phyloP scores from a whole-genome alignment of 345 rosid species.

The Bruguiera parviflora region DNA sequence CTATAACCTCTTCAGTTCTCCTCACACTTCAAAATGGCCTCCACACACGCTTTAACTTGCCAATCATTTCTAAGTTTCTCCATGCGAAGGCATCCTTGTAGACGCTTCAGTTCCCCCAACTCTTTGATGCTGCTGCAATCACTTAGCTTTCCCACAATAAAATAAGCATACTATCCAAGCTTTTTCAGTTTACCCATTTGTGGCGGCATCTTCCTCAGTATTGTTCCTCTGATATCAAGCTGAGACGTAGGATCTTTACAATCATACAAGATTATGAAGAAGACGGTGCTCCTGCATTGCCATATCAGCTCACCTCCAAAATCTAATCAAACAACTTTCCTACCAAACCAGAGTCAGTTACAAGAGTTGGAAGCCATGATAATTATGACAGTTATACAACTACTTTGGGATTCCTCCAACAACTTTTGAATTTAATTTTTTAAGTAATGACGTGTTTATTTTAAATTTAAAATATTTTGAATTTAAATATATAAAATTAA shows the following conservation, averaged over 20 bases:
- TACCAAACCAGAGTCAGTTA: too few species aligned
- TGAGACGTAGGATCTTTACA: not conserved
- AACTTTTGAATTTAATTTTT: too few species aligned
- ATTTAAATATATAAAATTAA: too few species aligned
- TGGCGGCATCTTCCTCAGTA: not conserved
- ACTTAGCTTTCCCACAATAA: not conserved
- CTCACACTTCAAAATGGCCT: constrained; percentile 3
- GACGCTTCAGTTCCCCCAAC: not conserved
- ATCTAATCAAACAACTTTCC: too few species aligned
- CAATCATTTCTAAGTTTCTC: not conserved
- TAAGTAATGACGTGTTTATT: too few species aligned
- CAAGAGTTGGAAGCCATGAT: too few species aligned
- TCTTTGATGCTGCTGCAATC: constrained; percentile 7
- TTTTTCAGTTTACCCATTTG: constrained; percentile 3
- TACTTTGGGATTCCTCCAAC: too few species aligned
- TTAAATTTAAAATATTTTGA: too few species aligned
- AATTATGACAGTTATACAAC: too few species aligned
- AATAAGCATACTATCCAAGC: not conserved
- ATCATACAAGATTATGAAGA: not conserved
- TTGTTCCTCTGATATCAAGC: not conserved
- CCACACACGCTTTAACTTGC: not conserved
- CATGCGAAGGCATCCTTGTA: not conserved
- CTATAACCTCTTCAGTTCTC: not conserved
- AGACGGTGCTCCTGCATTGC: too few species aligned
- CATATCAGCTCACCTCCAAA: too few species aligned